phyloP scores from a whole-genome alignment of 495 filamentous ascomycete genomes.

The Arthonia radiata region DNA sequence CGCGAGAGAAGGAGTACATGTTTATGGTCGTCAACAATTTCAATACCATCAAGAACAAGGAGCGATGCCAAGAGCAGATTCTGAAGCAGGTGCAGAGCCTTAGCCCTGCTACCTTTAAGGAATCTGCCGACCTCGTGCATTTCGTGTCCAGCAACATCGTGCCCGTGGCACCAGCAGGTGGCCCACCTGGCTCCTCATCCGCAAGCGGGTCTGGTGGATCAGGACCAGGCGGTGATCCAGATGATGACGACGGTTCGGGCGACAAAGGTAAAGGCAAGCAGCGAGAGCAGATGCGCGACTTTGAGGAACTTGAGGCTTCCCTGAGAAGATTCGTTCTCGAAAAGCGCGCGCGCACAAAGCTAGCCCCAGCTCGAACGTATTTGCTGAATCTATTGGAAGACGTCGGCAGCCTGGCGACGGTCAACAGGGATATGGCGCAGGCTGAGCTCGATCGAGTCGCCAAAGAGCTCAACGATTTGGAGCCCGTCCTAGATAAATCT shows the following conservation, averaged over 20 bases:
- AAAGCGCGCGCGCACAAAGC: conserved; percentile 80
- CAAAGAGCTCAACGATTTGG: conserved; percentile 54
- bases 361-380: conserved; percentile 88
- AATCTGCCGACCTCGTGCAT: conserved; percentile 77
- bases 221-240: conserved; percentile 25
- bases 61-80: conserved; percentile 68
- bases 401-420: conserved; percentile 51
- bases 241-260: conserved; percentile 30
- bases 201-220: conserved; percentile 15
- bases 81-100: conserved; percentile 64
- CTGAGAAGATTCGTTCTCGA: conserved; percentile 86
- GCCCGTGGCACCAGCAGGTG: conserved; percentile 29
- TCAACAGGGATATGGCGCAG: conserved; percentile 71
- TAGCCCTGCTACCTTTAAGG: conserved; percentile 79
- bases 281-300: conserved; percentile 65
- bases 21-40: conserved; percentile 98
- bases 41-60: conserved; percentile 80
- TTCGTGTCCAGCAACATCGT: conserved; percentile 95
- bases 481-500: conserved; percentile 62
- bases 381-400: conserved; percentile 83
- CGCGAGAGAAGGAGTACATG: conserved; percentile 91
- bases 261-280: conserved; percentile 77
- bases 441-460: conserved; percentile 66
- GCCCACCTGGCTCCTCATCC: conserved; percentile 12
- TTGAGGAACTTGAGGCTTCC: conserved; percentile 67